Evolutionary conservation across 2,329 filamentous ascomycete genomes (phyloP), one percentile per base, ranked within the genome.

Genomic region (Penicillium sp.): DNA sequence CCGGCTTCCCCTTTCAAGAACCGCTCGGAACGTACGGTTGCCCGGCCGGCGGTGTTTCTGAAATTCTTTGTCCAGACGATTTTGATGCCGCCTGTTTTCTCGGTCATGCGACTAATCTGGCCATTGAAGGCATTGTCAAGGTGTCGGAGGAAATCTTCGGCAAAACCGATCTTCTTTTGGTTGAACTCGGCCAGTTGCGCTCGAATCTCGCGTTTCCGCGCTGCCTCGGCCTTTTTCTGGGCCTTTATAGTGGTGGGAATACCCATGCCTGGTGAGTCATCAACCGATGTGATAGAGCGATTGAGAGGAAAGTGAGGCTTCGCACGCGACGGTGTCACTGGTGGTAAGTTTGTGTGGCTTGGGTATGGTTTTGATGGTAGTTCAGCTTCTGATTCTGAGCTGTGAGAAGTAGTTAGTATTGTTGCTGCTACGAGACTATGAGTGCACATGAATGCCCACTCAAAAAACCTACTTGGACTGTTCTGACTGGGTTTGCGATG

Each of bases 61-160:
- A 88, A 77, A 1, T 81, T 87, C 53, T 84, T 85, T 63, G 78
- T 84, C 85, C 85, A 88, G 43, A 82, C 65, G 46, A 88, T 76
- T 38, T 78, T 76, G 13, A 87, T 80, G 16, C 85, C 85, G 29
- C 84, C 84, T 0, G 82, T 82, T 11, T 73, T 66, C 16, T 74
- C 71, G 2, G 82, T 74, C 18, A 85, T 73, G 4, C 70, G 65
- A 26, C 72, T 65, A 47, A 88, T 77, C 43, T 78, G 71, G 29
- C 80, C 79, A 5, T 70, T 77, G 46, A 86, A 79, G 6, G 70
- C 76, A 3, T 74, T 66, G 62, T 88, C 85, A 16, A 88, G 76
- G 32, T 82, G 78, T 2, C 69, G 64, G n/a, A 87, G 70, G 65
- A 87, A 86, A 2, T 74, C 62, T 42, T 78, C 70, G 1, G 84